Evolutionary conservation across 2,329 filamentous ascomycete genomes (phyloP), one percentile per base, ranked within the genome.

Genomic region (Malbranchea cinnamomea): DNA sequence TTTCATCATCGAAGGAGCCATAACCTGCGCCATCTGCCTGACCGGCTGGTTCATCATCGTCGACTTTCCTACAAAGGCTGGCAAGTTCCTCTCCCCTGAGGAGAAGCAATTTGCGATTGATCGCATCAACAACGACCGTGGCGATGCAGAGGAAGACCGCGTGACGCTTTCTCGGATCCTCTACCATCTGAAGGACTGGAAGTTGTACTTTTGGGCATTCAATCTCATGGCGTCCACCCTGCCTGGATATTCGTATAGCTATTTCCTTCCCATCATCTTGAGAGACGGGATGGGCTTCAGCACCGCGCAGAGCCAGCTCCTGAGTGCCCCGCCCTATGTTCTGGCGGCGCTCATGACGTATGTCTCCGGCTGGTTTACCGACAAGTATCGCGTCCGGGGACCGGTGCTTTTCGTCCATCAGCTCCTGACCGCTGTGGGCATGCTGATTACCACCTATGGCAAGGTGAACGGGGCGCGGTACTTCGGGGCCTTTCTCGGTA

Each of bases 251-350:
- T n/a, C n/a, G n/a, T n/a, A n/a, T n/a, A n/a, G n/a, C n/a, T n/a
- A n/a, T n/a, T 82, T 82, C 45, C 53, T 82, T 6, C 77, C 78
- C 10, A 67, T 82, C 44, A 77, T 84, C 40, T 68, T 85, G 4
- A 43, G 43, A n/a, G 37, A 50, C 22, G 62, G 62, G 21, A 65
- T 82, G 56, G 64, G 67, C n/a, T 81, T 78, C 58, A 58, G 50
- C 27, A 58, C 72, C 7, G 71, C 63, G 9, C 58, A 59, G 29
- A 60, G 74, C 0, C 75, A 80, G 53, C 78, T 74, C 45, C 67
- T 82, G 5, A 65, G 75, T 5, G 75, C 77, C 0, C 73, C 73
- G 0, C 73, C 73, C 0, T 77, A 74, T 45, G 67, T 56, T 15
- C 66, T 77, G 35, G 67, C 71, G 10, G 71, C 68, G 26, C 55